These are phyloP conservation scores for Anacardium occidentale DNA, from an alignment of 345 rosid genomes.

Conservation along the genomic window DNA sequence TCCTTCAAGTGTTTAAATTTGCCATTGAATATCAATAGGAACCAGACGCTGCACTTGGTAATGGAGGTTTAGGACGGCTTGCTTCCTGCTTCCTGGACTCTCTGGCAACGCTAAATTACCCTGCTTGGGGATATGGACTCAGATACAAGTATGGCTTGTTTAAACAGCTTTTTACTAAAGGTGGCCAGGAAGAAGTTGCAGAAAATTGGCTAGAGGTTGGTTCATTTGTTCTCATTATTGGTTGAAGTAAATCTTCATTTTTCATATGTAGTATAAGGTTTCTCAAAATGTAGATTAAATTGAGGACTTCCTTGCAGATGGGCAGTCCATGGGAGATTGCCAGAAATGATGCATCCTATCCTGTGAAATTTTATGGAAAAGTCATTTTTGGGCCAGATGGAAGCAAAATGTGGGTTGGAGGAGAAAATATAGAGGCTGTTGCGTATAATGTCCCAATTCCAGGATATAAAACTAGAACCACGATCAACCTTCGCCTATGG, in stretches of 20 bases:
- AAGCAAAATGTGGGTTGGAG: slow-evolving; percentile 46
- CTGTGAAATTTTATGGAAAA: slow-evolving; percentile 46
- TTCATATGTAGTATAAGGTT: background rate
- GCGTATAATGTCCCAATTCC: slow-evolving; percentile 55
- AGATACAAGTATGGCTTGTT: slow-evolving; percentile 52
- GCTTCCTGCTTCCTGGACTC: slow-evolving; percentile 58
- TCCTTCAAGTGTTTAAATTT: background rate
- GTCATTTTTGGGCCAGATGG: slow-evolving; percentile 40
- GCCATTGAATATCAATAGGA: slow-evolving; percentile 28
- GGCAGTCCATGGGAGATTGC: slow-evolving; percentile 63
- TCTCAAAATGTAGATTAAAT: slow-evolving; percentile 7
- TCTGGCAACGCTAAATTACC: slow-evolving; percentile 52
- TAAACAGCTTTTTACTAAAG: slow-evolving; percentile 47
- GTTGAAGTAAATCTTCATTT: background rate
- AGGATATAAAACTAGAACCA: slow-evolving; percentile 49
- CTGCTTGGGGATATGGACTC: slow-evolving; percentile 55
- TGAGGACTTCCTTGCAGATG: slow-evolving; percentile 30
- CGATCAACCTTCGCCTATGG: slow-evolving; percentile 50
- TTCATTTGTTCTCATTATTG: background rate
- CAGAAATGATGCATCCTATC: slow-evolving; percentile 45
- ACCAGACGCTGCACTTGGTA: slow-evolving; percentile 56
- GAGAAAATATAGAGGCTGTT: slow-evolving; percentile 40
- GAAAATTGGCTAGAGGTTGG: slow-evolving; percentile 56
- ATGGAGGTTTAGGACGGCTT: slow-evolving; percentile 48
- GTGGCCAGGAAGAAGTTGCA: slow-evolving; percentile 59